phyloP scores from a whole-genome alignment of 2,329 filamentous ascomycete species.

The Diaporthe longicolla region DNA sequence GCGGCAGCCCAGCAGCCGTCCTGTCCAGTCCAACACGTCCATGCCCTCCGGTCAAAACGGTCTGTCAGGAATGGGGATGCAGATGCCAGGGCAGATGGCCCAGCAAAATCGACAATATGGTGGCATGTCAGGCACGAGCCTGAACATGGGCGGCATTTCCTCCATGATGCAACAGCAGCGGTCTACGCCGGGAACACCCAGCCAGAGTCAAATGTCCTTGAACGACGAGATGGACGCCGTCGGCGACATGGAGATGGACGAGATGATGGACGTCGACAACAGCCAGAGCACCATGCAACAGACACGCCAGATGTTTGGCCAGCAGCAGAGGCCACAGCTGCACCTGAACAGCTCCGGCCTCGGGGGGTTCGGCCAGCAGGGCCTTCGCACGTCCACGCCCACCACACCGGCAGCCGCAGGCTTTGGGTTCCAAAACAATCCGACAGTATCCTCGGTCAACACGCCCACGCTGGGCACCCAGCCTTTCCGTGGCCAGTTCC shows the following conservation, averaged over 20 bases:
- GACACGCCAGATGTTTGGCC: constrained; percentile 77
- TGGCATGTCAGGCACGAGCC: constrained; percentile 47
- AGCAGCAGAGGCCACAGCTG: constrained; percentile 77
- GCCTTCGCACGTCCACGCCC: constrained; percentile 86
- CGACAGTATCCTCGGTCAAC: constrained; percentile 96
- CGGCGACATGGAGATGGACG: constrained; percentile 98
- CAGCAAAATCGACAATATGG: constrained; percentile 50
- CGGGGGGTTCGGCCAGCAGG: constrained; percentile 72
- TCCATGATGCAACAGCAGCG: constrained; percentile 62
- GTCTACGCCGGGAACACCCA: constrained; percentile 51
- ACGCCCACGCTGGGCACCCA: constrained; percentile 91
- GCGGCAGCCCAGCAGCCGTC: constrained; percentile 37
- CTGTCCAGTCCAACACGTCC: constrained; percentile 39
- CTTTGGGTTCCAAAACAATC: constrained; percentile 90
- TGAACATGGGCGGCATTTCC: constrained; percentile 52
- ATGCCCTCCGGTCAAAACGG: constrained; percentile 38
- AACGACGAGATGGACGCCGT: constrained; percentile 84
- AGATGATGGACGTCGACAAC: constrained; percentile 76
- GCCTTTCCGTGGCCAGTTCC: constrained; percentile 71
- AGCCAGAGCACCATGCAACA: constrained; percentile 77
- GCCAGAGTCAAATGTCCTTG: constrained; percentile 49
- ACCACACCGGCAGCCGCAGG: constrained; percentile 84
- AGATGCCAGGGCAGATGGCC: constrained; percentile 47
- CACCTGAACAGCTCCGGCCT: constrained; percentile 85
- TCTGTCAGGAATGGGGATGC: constrained; percentile 42